Percentiles rank a stretch among this genome's conserved stretches.
These are phyloP conservation scores for Mucor plumbeus DNA, from an alignment of 371 early-diverging fungal species.

Conservation along the genomic window DNA sequence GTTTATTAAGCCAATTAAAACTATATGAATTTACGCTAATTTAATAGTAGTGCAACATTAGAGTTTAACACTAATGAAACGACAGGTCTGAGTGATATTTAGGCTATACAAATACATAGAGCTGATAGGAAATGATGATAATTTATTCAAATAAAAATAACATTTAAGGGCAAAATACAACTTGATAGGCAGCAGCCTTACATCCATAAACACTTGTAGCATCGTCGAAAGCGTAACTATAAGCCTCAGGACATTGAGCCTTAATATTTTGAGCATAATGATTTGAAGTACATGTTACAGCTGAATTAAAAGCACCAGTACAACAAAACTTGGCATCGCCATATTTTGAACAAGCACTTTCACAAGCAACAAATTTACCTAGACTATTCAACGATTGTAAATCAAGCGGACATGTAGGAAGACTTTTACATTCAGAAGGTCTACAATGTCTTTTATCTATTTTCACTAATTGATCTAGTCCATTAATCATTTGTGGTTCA, in stretches of 20 bases:
- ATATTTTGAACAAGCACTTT: conserved; percentile 43
- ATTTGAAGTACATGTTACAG: conserved; percentile 33
- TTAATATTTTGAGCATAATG: conserved; percentile 36
- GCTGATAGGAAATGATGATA: not conserved
- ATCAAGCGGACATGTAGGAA: conserved; percentile 30
- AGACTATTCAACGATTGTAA: conserved; percentile 14
- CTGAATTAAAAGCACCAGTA: conserved; percentile 30
- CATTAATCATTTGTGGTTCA: conserved; percentile 15
- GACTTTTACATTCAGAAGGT: conserved; percentile 19
- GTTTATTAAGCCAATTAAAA: not conserved
- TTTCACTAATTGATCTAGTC: not conserved
- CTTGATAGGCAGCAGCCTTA: conserved; percentile 39
- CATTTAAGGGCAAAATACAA: conserved; percentile 51
- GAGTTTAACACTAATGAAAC: too few species aligned
- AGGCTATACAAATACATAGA: too few species aligned
- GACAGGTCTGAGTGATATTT: too few species aligned
- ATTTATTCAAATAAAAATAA: not conserved
- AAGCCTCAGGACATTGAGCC: conserved; percentile 40
- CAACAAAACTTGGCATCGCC: conserved; percentile 38
- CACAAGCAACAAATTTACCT: conserved; percentile 31
- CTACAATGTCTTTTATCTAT: conserved; percentile 21
- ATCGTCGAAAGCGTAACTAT: conserved; percentile 60
- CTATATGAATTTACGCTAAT: too few species aligned
- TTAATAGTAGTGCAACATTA: too few species aligned
- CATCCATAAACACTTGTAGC: conserved; percentile 49